Evolutionary conservation across 345 rosid species (phyloP).

Genomic region (Moringa oleifera): DNA sequence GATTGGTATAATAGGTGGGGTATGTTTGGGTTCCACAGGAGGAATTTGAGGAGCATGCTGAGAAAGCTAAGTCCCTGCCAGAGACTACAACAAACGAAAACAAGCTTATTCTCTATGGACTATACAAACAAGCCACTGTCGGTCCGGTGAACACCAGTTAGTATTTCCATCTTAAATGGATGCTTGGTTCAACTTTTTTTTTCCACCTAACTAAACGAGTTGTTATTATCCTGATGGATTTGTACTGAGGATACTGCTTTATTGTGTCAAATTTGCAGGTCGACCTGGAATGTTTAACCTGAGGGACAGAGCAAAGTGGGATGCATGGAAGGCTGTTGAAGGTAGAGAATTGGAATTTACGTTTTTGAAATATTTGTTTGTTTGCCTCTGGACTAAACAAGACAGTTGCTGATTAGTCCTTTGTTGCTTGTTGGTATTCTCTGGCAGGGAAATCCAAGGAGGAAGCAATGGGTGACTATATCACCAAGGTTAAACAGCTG

Average conservation of each 20-base stretch:
- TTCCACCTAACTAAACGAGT: background rate
- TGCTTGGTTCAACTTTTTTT: background rate
- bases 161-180: constrained; percentile 4
- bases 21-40: constrained; percentile 38
- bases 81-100: constrained; percentile 51
- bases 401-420: background rate
- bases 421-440: background rate
- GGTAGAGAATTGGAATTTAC: constrained; percentile 28
- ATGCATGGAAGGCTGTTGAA: constrained; percentile 97
- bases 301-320: constrained; percentile 95
- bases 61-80: constrained; percentile 59
- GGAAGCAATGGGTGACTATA: constrained; percentile 69
- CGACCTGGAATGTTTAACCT: constrained; percentile 86
- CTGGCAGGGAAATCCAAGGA: constrained; percentile 57
- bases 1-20: background rate
- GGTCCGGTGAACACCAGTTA: constrained; percentile 79
- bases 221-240: background rate
- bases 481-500: constrained; percentile 77
- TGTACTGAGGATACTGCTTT: background rate
- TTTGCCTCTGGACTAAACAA: background rate
- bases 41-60: constrained; percentile 66
- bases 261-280: constrained; percentile 27
- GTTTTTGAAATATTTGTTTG: too few relatives aligned
- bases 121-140: constrained; percentile 72
- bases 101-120: constrained; percentile 77